Base-by-base conservation (phyloP, 2,329 filamentous ascomycete genomes). In the Botrytis sinoallii region DNA sequence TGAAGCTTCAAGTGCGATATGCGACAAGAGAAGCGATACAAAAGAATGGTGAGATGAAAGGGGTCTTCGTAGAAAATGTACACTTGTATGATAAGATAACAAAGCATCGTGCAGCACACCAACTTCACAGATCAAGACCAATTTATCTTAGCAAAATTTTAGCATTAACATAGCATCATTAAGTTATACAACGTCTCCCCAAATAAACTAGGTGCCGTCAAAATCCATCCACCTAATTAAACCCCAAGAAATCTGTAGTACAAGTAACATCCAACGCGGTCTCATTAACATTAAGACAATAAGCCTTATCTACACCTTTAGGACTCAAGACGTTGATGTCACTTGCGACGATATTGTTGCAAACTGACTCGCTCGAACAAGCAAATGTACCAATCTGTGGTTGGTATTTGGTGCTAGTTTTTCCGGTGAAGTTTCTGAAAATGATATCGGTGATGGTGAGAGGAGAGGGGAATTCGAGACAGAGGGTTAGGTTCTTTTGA, bases 401-500 rank as follows among this genome's bases (percentile, higher is more conserved):
- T 32, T 84, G 81, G 66, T 84, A 79, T 66, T 83, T 84, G 9
- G 78, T 82, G 22, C 83, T 85, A 3, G 88, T 89, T 2, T 83
- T 87, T 0, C 89, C 89, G 35, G 80, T 81, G 79, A 91, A 86
- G 76, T 90, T 86, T 74, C 84, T 86, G 78, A 91, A 87, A 7
- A 83, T 82, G 65, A 91, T 82, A 74, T 90, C 85, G 29, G 84
- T 85, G 75, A 90, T 90, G 1, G 85, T 89, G 74, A 90, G 76
- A 29, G 80, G 77, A 73, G 87, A 87, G 3, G 89, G 89, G 77
- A 83, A 88, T 80, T 87, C 77, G 61, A 87, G 85, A 82, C 89
- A 91, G n/a, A 90, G 84, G 3, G 88, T 90, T 68, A 87, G 78
- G 78, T 91, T 90, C 75, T 84, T 86, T 81, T 90, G 88, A 14